Base-by-base conservation (phyloP, 306 rosid species). In the Dicorynia guianensis region DNA sequence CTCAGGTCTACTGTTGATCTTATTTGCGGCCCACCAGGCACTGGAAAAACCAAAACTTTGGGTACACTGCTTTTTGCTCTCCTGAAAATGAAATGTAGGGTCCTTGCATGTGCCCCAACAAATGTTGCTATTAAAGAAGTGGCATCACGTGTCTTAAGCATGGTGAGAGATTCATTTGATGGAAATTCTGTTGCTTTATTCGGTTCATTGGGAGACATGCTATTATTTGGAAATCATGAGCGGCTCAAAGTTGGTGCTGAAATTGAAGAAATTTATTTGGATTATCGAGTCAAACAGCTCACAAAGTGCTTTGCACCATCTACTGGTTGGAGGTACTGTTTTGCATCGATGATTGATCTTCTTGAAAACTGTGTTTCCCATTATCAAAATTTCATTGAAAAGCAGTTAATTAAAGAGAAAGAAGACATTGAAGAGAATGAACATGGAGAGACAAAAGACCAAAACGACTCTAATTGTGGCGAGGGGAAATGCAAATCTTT, bases 1-100 rank as follows among this genome's bases (percentile, higher is more conserved):
- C 76, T 78, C 40, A 79, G 76, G 13, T 48, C 86, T 55, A 12
- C 76, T 1, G 79, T 88, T 53, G 84, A 93, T 57, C 98, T 88
- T 55, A 84, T 93, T 46, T 87, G 96, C 91, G 98, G 98, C 30
- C 98, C 98, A 3, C 96, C 98, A 4, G 94, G 98, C 71, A 93
- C 98, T 0, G 98, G 98, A 3, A 93, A 93, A 76, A 93, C 98
- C 3, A 90, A 85, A 80, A 85, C 93, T 50, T 65, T 68, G 4
- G 81, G 82, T 57, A 81, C 87, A 5, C 64, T 90, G 39, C 90
- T 93, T 52, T 69, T 77, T 7, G 47, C 82, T 20, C 80, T 88
- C 14, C 52, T 84, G 56, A 67, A 44, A 72, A 84, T 79, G 85
- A 81, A 83, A n/a, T 38, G 33, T n/a, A 90, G 87, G 69, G 82